Conservation (phyloP, 1,284 basidiomycete genomes). For the Microbotryomycetes sp. region DNA sequence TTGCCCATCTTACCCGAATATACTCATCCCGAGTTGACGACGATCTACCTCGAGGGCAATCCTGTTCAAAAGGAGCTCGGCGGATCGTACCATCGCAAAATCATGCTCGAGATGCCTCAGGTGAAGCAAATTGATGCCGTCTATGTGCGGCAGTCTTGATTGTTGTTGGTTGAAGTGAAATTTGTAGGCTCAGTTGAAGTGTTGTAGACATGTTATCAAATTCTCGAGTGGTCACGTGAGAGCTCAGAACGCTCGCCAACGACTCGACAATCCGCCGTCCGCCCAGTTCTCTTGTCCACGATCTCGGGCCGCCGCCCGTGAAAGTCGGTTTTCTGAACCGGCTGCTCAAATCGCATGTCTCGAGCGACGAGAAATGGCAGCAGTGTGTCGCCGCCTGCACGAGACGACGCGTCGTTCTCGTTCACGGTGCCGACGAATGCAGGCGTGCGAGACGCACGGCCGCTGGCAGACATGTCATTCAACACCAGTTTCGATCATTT, state of each 20-base stretch:
- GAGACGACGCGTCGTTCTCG: background rate
- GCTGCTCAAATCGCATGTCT: no score
- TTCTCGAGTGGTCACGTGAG: no score
- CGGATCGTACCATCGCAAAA: conserved; percentile 75
- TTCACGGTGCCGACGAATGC: background rate
- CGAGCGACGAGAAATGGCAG: no score
- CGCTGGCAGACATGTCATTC: conserved; percentile 2
- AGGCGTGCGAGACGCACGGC: background rate
- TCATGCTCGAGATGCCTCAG: conserved; percentile 81
- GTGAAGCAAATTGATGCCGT: conserved; percentile 92
- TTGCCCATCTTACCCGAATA: conserved; percentile 51
- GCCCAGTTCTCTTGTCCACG: no score
- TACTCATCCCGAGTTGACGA: conserved; percentile 55
- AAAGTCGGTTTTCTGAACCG: no score
- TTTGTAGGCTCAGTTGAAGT: no score
- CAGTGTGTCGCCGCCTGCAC: background rate
- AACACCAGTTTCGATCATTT: conserved; percentile 21
- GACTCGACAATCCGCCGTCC: no score
- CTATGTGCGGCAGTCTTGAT: no score
- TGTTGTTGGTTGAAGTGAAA: no score
- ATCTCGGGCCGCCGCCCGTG: no score
- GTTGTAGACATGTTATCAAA: no score
- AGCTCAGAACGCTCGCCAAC: no score
- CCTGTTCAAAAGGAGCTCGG: conserved; percentile 78
- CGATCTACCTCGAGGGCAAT: conserved; percentile 91